Conservation (phyloP, 257 asterid species). For the Jacaranda copaia region DNA sequence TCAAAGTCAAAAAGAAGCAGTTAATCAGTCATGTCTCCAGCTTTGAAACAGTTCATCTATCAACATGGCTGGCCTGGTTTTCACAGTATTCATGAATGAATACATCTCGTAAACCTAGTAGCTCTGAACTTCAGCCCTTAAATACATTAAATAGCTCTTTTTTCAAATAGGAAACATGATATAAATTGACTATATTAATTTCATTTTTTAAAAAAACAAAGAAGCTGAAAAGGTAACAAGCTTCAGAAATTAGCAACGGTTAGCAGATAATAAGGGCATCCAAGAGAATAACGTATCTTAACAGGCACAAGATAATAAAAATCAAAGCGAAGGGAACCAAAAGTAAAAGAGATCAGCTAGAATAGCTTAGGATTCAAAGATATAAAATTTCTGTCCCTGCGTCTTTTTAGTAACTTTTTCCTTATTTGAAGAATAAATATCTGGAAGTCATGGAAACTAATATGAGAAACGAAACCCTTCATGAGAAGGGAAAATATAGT, state of each 20-base stretch:
- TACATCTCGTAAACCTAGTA: background rate
- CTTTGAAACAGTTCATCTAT: background rate
- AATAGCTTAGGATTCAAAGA: constrained; percentile 17
- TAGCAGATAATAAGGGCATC: constrained; percentile 14
- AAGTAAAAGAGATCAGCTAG: constrained; percentile 17
- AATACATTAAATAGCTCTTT: background rate
- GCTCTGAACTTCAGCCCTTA: background rate
- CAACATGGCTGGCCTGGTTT: background rate
- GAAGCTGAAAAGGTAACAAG: background rate
- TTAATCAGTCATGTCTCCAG: background rate
- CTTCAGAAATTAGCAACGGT: background rate
- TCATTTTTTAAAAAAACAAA: background rate
- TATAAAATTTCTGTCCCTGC: constrained; percentile 18
- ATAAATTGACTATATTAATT: background rate
- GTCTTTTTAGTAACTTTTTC: constrained; percentile 12
- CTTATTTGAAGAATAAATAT: constrained; percentile 13
- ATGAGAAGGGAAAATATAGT: background rate
- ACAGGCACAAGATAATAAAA: no score
- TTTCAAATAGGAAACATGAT: constrained; percentile 13
- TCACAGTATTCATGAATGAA: background rate
- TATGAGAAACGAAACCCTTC: background rate
- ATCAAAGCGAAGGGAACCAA: background rate
- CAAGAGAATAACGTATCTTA: constrained; percentile 27
- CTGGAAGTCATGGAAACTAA: constrained; percentile 1
- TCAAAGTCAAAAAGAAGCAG: constrained; percentile 2